Conservation (phyloP, 257 asterid species). For the Thymus mandschuricus region DNA sequence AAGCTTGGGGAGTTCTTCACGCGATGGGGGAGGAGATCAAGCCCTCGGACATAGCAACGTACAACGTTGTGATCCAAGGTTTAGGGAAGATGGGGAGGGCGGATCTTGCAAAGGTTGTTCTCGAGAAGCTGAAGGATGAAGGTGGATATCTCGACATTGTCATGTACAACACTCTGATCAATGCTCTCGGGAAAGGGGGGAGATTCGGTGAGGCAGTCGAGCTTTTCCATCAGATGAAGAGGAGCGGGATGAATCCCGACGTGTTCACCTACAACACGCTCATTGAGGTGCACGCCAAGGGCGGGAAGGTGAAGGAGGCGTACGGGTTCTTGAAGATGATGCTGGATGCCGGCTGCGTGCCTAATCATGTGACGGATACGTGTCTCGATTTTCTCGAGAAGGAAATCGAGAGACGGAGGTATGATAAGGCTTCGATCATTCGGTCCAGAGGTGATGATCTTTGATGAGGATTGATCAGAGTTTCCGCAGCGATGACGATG, state of each 20-base stretch:
- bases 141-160: slow-evolving; percentile 94
- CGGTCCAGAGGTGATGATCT: slow-evolving; percentile 36
- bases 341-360: slow-evolving; percentile 93
- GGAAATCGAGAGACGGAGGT: slow-evolving; percentile 69
- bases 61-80: slow-evolving; percentile 81
- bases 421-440: slow-evolving; percentile 67
- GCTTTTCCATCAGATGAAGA: slow-evolving; percentile 76
- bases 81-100: slow-evolving; percentile 91
- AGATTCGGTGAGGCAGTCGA: slow-evolving; percentile 65
- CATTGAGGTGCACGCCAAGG: slow-evolving; percentile 83
- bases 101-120: slow-evolving; percentile 80
- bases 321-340: slow-evolving; percentile 75
- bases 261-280: slow-evolving; percentile 88
- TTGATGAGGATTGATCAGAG: not conserved
- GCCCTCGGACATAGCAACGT: slow-evolving; percentile 84
- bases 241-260: slow-evolving; percentile 84
- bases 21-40: slow-evolving; percentile 69
- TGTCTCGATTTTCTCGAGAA: slow-evolving; percentile 74
- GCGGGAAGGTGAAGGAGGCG: slow-evolving; percentile 77
- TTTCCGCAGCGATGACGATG: not conserved
- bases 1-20: slow-evolving; percentile 80
- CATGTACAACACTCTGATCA: slow-evolving; percentile 92
- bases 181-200: slow-evolving; percentile 87
- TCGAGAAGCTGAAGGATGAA: slow-evolving; percentile 66
- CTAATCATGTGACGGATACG: slow-evolving; percentile 91